These are phyloP conservation scores for Neodidymelliopsis sp. DNA, from an alignment of 2,329 filamentous ascomycete genomes.

Conservation along the genomic window DNA sequence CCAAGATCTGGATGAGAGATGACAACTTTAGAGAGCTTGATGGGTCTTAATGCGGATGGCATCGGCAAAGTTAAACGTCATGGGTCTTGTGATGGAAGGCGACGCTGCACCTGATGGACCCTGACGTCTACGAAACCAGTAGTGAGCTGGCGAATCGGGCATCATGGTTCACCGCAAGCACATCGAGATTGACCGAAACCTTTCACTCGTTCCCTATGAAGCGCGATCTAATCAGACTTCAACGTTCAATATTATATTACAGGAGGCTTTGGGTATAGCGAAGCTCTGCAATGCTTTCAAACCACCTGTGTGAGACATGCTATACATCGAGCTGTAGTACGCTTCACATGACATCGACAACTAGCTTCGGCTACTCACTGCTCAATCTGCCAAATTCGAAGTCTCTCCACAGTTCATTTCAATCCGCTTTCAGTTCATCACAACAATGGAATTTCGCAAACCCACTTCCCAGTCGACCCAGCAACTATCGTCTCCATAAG, in stretches of 20 bases:
- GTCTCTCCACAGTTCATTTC: background rate
- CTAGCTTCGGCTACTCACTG: background rate
- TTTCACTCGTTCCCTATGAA: too few relatives aligned
- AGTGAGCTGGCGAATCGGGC: constrained; percentile 4
- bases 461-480: constrained; percentile 15
- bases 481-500: constrained; percentile 18
- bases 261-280: too few relatives aligned
- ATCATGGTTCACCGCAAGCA: constrained; percentile 2
- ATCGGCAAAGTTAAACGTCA: constrained; percentile 2
- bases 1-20: constrained; percentile 3
- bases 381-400: background rate
- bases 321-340: background rate
- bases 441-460: constrained; percentile 8
- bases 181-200: background rate
- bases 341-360: background rate
- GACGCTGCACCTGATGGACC: background rate
- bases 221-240: too few relatives aligned
- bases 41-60: background rate
- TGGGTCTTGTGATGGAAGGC: constrained; percentile 1
- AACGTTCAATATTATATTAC: too few relatives aligned
- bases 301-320: background rate
- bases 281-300: too few relatives aligned
- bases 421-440: background rate
- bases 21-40: background rate
- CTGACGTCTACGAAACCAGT: constrained; percentile 7